These are phyloP conservation scores for Cucurbita ficifolia DNA, from an alignment of 306 rosid species.

Conservation along the genomic window DNA sequence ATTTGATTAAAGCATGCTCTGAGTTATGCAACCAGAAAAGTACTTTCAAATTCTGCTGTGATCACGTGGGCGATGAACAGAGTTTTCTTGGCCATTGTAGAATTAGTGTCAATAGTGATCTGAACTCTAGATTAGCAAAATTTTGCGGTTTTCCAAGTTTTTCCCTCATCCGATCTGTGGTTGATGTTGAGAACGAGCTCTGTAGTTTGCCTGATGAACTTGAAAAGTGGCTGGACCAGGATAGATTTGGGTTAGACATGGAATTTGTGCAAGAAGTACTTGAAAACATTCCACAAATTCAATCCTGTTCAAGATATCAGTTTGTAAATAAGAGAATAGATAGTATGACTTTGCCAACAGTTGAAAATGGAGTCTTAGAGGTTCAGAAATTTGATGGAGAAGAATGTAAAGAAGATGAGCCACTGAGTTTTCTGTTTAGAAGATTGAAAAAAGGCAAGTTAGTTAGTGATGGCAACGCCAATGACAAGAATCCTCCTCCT, in stretches of 20 bases:
- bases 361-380: conserved; percentile 62
- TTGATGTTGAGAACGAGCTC: conserved; percentile 31
- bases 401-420: conserved; percentile 38
- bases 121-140: conserved; percentile 32
- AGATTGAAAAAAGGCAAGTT: conserved; percentile 37
- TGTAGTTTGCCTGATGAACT: conserved; percentile 22
- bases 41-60: conserved; percentile 38
- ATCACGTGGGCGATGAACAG: conserved; percentile 40
- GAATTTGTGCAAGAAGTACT: conserved; percentile 88
- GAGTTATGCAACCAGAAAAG: conserved; percentile 56
- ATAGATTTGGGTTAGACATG: conserved; percentile 83
- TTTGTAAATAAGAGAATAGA: conserved; percentile 35
- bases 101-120: conserved; percentile 21
- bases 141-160: conserved; percentile 42
- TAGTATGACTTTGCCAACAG: conserved; percentile 42
- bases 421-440: conserved; percentile 32
- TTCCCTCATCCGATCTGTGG: conserved; percentile 27
- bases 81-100: conserved; percentile 13
- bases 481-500: conserved; percentile 52
- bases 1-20: conserved; percentile 38
- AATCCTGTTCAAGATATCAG: conserved; percentile 42
- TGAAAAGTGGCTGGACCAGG: conserved; percentile 78
- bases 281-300: conserved; percentile 61
- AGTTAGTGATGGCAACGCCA: conserved; percentile 17
- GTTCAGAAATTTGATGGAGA: conserved; percentile 33